Conservation (phyloP, 441 rosid genomes). For the Bocquillonia castaneifolia region DNA sequence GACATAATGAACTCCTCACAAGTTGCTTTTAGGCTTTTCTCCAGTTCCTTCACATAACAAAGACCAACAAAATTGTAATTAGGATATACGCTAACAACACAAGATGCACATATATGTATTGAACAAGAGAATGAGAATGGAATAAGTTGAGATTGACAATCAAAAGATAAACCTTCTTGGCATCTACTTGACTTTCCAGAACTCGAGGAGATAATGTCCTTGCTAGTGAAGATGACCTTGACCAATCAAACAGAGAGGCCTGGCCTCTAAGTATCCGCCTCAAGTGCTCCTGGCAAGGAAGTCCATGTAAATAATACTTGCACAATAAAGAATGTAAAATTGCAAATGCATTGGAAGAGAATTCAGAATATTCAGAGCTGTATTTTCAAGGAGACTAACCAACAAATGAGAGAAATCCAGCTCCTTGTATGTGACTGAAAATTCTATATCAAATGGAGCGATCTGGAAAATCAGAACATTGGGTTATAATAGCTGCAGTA, state of each 20-base stretch:
- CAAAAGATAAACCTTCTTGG: constrained; percentile 67
- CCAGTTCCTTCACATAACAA: constrained; percentile 63
- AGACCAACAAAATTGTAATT: background rate
- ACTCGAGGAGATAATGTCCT: constrained; percentile 94
- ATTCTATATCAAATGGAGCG: constrained; percentile 95
- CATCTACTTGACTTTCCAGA: constrained; percentile 92
- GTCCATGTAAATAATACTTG: constrained; percentile 12
- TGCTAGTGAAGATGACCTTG: constrained; percentile 90
- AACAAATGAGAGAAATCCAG: constrained; percentile 95
- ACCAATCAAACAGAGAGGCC: constrained; percentile 91
- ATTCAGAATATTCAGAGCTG: constrained; percentile 1
- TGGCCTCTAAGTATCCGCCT: constrained; percentile 97
- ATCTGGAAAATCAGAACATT: constrained; percentile 47
- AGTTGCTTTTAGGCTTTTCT: constrained; percentile 86
- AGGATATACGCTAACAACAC: background rate
- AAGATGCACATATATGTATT: too few species aligned
- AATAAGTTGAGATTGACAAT: background rate
- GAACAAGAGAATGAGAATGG: background rate
- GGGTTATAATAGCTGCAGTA: constrained; percentile 16
- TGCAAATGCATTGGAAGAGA: background rate
- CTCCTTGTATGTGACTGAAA: constrained; percentile 92
- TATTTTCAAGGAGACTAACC: constrained; percentile 55
- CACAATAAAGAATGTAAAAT: background rate
- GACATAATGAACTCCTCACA: constrained; percentile 99
- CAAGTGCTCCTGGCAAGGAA: constrained; percentile 64